Conservation (phyloP, 2,329 filamentous ascomycete genomes). For the Furcasterigmium sp. region DNA sequence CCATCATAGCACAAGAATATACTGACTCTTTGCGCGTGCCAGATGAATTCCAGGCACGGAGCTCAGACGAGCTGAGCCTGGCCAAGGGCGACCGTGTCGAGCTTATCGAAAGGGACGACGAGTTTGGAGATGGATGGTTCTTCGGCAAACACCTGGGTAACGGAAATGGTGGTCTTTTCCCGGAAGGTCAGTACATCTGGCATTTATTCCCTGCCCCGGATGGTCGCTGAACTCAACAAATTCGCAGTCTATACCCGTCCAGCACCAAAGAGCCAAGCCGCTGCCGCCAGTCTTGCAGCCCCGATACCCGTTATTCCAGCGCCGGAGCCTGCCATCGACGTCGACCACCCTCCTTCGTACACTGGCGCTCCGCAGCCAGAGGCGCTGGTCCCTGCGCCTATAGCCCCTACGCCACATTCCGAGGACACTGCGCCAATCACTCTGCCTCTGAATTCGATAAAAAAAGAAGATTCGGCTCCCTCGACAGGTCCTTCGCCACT, state of each 20-base stretch:
- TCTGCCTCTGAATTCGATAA: slow-evolving; percentile 36
- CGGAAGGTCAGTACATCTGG: slow-evolving; percentile 63
- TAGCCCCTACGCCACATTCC: slow-evolving; percentile 13
- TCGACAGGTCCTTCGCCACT: slow-evolving; percentile 10
- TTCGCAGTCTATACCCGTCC: slow-evolving; percentile 58
- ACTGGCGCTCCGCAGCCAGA: slow-evolving; percentile 1
- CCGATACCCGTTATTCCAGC: background rate
- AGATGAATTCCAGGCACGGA: slow-evolving; percentile 92
- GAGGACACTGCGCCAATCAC: slow-evolving; percentile 26
- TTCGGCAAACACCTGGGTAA: slow-evolving; percentile 69
- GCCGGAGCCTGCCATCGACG: background rate
- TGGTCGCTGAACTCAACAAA: slow-evolving; percentile 3
- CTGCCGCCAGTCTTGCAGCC: background rate
- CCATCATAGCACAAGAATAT: background rate
- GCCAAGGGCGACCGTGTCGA: slow-evolving; percentile 80
- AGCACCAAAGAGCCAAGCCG: slow-evolving; percentile 37
- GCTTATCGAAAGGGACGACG: slow-evolving; percentile 78
- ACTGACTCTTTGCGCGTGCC: background rate
- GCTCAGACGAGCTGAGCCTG: slow-evolving; percentile 87
- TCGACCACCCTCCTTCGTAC: background rate
- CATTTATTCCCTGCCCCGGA: too few species aligned
- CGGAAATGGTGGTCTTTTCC: slow-evolving; percentile 72
- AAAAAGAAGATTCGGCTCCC: slow-evolving; percentile 23
- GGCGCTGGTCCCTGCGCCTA: slow-evolving; percentile 1
- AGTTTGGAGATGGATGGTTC: slow-evolving; percentile 87